A percentile compares a stretch with the other conserved stretches of the same genome.
These are phyloP conservation scores for Diplodia intermedia DNA, from an alignment of 2,329 filamentous ascomycete species.

Conservation along the genomic window DNA sequence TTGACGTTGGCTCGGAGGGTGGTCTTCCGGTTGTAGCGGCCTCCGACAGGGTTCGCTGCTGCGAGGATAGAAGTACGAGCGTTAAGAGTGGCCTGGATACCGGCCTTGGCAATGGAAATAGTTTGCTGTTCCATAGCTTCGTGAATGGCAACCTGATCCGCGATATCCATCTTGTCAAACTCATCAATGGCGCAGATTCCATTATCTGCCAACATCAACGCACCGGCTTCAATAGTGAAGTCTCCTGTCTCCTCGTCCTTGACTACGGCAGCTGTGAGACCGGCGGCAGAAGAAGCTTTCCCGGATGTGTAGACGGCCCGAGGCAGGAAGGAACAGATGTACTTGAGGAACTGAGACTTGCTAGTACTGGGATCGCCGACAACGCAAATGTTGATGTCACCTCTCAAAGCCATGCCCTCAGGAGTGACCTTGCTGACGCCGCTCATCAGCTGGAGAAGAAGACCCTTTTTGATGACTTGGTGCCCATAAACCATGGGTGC, in stretches of 20 bases:
- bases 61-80: constrained; percentile 94
- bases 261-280: constrained; percentile 94
- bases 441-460: constrained; percentile 93
- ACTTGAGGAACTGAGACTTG: constrained; percentile 98
- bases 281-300: constrained; percentile 95
- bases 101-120: constrained; percentile 97
- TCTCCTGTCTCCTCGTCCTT: constrained; percentile 99
- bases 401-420: constrained; percentile 93
- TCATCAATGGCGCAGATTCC: constrained; percentile 98
- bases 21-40: constrained; percentile 95
- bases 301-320: constrained; percentile 97
- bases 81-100: constrained; percentile 96
- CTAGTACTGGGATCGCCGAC: constrained; percentile 96
- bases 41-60: constrained; percentile 93
- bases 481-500: constrained; percentile 98
- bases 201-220: constrained; percentile 95
- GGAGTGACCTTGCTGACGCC: constrained; percentile 90
- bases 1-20: constrained; percentile 95
- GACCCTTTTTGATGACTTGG: constrained; percentile 95
- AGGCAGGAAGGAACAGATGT: constrained; percentile 95
- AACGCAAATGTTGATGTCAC: constrained; percentile 98
- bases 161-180: constrained; percentile 99
- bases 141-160: constrained; percentile 97
- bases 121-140: constrained; percentile 99
- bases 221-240: constrained; percentile 97